phyloP scores from a whole-genome alignment of 148 eudicot genomes.

The Hydrangea macrophylla region DNA sequence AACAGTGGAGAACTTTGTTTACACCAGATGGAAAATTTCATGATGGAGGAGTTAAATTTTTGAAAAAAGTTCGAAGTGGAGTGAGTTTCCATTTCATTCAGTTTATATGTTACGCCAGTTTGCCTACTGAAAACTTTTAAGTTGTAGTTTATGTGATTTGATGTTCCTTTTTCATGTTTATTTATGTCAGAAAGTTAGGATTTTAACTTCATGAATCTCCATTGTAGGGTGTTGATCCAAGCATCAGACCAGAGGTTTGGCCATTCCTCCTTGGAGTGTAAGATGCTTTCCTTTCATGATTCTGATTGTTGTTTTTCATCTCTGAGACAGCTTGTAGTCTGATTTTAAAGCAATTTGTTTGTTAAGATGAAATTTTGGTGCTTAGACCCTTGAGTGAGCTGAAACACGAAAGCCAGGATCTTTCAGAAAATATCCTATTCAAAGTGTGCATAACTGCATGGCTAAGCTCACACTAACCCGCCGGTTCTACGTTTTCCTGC shows the following conservation, averaged over 20 bases:
- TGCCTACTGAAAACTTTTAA: too few relatives aligned
- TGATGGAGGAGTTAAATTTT: slow-evolving; percentile 77
- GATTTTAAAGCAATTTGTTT: not conserved
- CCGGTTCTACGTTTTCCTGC: not conserved
- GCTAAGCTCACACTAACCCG: not conserved
- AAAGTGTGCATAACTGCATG: not conserved
- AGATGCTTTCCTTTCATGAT: slow-evolving; percentile 22
- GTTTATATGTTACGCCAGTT: not conserved
- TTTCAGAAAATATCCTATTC: not conserved
- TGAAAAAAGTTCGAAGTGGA: slow-evolving; percentile 92
- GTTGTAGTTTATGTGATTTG: too few relatives aligned
- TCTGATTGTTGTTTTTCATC: not conserved
- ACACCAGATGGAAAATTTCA: slow-evolving; percentile 73
- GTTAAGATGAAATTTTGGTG: not conserved
- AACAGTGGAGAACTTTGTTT: slow-evolving; percentile 74
- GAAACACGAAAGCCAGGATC: not conserved
- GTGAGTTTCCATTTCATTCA: slow-evolving; percentile 38
- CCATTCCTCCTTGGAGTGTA: slow-evolving; percentile 93
- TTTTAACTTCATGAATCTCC: not conserved
- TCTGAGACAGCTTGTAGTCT: not conserved
- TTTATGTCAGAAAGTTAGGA: not conserved
- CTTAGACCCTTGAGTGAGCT: not conserved
- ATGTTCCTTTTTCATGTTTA: not conserved
- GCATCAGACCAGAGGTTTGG: slow-evolving; percentile 77
- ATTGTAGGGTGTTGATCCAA: slow-evolving; percentile 72